A percentile compares a stretch with the other conserved stretches of the same genome.
Conservation (phyloP, 768 basidiomycete species). For the Tulasnella sp. region DNA sequence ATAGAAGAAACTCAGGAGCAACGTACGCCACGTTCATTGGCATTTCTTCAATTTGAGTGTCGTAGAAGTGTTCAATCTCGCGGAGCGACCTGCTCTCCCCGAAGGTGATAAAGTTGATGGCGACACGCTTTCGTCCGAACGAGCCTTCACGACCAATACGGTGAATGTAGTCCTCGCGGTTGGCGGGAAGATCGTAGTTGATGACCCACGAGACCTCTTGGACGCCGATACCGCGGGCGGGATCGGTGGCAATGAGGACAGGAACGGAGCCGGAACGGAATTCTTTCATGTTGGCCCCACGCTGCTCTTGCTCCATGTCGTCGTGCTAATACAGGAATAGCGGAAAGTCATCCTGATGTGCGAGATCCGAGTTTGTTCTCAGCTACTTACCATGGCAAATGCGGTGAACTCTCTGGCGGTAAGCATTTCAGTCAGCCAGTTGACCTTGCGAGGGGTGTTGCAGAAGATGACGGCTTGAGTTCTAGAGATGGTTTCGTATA, state of each 20-base stretch:
- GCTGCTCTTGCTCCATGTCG: conserved; percentile 97
- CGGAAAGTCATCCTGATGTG: conserved; percentile 7
- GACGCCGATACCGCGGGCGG: conserved; percentile 97
- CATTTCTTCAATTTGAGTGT: conserved; percentile 97
- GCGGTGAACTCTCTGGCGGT: conserved; percentile 94
- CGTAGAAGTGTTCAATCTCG: conserved; percentile 86
- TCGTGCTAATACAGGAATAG: conserved; percentile 60
- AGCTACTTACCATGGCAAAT: conserved; percentile 76
- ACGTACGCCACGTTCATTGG: conserved; percentile 78
- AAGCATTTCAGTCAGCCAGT: conserved; percentile 99
- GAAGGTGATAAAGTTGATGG: conserved; percentile 94
- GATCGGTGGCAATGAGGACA: conserved; percentile 97
- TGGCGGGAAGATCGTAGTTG: conserved; percentile 89
- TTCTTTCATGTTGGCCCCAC: conserved; percentile 97
- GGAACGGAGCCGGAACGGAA: conserved; percentile 98
- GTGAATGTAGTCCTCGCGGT: conserved; percentile 98
- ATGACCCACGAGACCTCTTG: conserved; percentile 95
- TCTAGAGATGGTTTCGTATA: conserved; percentile 98
- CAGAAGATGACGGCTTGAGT: conserved; percentile 99
- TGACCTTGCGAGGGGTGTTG: conserved; percentile 98
- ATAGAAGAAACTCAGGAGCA: conserved; percentile 17
- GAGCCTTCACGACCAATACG: conserved; percentile 95
- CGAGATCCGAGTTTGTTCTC: neutral
- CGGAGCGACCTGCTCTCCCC: conserved; percentile 89
- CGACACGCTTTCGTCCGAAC: conserved; percentile 95